A percentile compares a stretch with the other conserved stretches of the same genome.
These are phyloP conservation scores for Barbatosphaeria neglecta DNA, from an alignment of 495 filamentous ascomycete species.

Conservation along the genomic window DNA sequence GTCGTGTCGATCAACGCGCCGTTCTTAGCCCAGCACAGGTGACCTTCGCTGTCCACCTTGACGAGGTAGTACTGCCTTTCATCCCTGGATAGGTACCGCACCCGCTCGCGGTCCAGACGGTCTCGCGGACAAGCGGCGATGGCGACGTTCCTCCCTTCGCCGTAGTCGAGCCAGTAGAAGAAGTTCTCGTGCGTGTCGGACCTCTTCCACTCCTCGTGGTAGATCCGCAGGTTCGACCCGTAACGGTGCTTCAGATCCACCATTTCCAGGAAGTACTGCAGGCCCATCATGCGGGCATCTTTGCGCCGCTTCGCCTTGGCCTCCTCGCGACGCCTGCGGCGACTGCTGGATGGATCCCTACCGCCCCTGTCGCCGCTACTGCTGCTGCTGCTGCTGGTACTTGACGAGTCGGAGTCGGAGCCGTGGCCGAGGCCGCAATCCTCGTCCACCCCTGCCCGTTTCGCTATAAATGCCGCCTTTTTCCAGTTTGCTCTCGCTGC, in stretches of 20 bases:
- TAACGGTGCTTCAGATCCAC: constrained; percentile 84
- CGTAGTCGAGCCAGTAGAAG: constrained; percentile 92
- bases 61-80: constrained; percentile 65
- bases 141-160: constrained; percentile 51
- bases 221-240: constrained; percentile 70
- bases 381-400: too few species aligned
- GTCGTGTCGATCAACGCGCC: constrained; percentile 63
- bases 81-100: constrained; percentile 62
- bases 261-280: constrained; percentile 90
- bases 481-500: constrained; percentile 61
- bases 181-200: constrained; percentile 72
- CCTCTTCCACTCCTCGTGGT: constrained; percentile 76
- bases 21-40: constrained; percentile 73
- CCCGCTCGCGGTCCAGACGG: constrained; percentile 53
- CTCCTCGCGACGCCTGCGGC: constrained; percentile 31
- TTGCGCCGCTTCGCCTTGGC: constrained; percentile 35
- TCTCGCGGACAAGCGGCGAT: constrained; percentile 51
- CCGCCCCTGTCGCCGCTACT: too few species aligned
- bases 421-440: constrained; percentile 23
- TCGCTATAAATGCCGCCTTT: constrained; percentile 55
- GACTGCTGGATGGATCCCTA: too few species aligned
- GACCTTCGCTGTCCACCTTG: constrained; percentile 51
- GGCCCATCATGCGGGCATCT: constrained; percentile 66
- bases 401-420: constrained; percentile 13
- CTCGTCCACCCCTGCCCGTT: constrained; percentile 54